A percentile compares a stretch with the other conserved stretches of the same genome.
These are phyloP conservation scores for Aspergillus carlsbadensis DNA, from an alignment of 495 filamentous ascomycete species.

Conservation along the genomic window DNA sequence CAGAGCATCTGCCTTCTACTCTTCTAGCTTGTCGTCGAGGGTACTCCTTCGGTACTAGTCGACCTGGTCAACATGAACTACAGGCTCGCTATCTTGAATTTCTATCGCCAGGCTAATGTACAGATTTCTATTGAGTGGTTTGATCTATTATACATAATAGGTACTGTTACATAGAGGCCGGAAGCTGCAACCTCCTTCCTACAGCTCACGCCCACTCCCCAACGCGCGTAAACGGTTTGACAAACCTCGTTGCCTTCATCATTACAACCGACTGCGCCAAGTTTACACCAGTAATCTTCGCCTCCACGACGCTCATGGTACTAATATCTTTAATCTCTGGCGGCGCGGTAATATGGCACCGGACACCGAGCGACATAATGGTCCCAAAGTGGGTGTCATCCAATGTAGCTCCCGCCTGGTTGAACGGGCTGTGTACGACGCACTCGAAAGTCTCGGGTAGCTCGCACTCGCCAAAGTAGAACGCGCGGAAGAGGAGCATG, in stretches of 20 bases:
- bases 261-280: slow-evolving; percentile 46
- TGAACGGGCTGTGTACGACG: slow-evolving; percentile 38
- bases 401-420: slow-evolving; percentile 17
- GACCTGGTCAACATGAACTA: too few relatives aligned
- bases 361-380: slow-evolving; percentile 36
- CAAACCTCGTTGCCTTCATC: slow-evolving; percentile 51
- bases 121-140: too few relatives aligned
- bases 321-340: slow-evolving; percentile 32
- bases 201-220: slow-evolving; percentile 43
- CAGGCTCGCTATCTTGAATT: too few relatives aligned
- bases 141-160: too few relatives aligned
- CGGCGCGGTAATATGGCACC: slow-evolving; percentile 29
- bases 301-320: slow-evolving; percentile 54
- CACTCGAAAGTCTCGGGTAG: slow-evolving; percentile 65
- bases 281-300: slow-evolving; percentile 57
- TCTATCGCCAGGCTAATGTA: too few relatives aligned
- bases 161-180: too few relatives aligned
- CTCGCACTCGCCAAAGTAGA: slow-evolving; percentile 64
- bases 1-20: too few relatives aligned
- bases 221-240: slow-evolving; percentile 39
- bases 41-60: too few relatives aligned
- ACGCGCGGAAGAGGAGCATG: slow-evolving; percentile 72
- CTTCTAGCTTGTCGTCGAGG: too few relatives aligned
- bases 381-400: slow-evolving; percentile 22
- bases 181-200: too few relatives aligned